These are phyloP conservation scores for Hypoxylon trugodes DNA, from an alignment of 495 filamentous ascomycete species.

Conservation along the genomic window DNA sequence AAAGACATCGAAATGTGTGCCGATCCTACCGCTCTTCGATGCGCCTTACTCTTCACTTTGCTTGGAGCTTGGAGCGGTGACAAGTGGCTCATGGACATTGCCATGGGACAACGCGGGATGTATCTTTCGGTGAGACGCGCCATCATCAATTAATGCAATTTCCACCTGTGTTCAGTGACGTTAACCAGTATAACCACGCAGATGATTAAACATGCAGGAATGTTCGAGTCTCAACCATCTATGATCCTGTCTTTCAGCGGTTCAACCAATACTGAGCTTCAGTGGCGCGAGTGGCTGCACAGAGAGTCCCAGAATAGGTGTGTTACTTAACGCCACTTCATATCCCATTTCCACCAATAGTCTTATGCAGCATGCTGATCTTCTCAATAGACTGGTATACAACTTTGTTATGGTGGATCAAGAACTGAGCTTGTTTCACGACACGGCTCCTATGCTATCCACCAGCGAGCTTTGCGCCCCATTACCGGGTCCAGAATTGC, in stretches of 20 bases:
- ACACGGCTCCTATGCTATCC: slow-evolving; percentile 63
- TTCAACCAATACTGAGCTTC: slow-evolving; percentile 53
- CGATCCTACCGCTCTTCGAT: slow-evolving; percentile 64
- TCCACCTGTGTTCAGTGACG: background rate
- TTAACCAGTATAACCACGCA: slow-evolving; percentile 34
- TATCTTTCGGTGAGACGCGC: slow-evolving; percentile 64
- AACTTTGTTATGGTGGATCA: slow-evolving; percentile 74
- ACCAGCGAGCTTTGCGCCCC: slow-evolving; percentile 65
- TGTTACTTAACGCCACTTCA: slow-evolving; percentile 28
- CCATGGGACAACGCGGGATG: slow-evolving; percentile 73
- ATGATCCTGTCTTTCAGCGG: slow-evolving; percentile 45
- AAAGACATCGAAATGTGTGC: slow-evolving; percentile 68
- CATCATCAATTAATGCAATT: slow-evolving; percentile 1
- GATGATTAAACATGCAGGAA: slow-evolving; percentile 66
- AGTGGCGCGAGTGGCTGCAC: slow-evolving; percentile 66
- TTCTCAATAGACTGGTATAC: slow-evolving; percentile 62
- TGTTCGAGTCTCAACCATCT: slow-evolving; percentile 54
- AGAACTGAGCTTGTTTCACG: slow-evolving; percentile 70
- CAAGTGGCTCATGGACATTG: slow-evolving; percentile 76
- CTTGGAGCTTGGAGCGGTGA: slow-evolving; percentile 72
- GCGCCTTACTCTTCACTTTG: slow-evolving; percentile 67
- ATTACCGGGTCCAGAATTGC: slow-evolving; percentile 62
- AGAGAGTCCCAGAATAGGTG: slow-evolving; percentile 67
- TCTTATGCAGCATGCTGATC: slow-evolving; percentile 21
- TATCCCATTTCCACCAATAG: slow-evolving; percentile 25